Evolutionary conservation across 352 stramenopile genomes (phyloP).

Genomic region (Pythium insidiosum): DNA sequence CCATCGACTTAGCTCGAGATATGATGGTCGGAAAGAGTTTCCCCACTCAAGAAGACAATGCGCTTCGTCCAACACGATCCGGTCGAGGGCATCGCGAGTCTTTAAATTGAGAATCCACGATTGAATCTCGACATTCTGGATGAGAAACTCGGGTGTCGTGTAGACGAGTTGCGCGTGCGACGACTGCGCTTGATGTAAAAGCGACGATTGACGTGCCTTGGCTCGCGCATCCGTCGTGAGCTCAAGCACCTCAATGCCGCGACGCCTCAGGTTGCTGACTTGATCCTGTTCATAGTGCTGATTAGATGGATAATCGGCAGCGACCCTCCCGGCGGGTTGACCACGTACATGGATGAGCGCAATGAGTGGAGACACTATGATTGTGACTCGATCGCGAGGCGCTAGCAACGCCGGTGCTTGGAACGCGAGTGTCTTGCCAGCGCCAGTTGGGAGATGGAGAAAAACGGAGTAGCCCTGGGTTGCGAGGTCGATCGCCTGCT

Average conservation of each 20-base stretch:
- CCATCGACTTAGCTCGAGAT: conserved; percentile 57
- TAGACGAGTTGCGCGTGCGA: conserved; percentile 53
- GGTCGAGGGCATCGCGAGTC: conserved; percentile 19
- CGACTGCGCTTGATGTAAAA: too few relatives aligned
- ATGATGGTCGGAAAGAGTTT: conserved; percentile 63
- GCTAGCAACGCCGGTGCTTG: conserved; percentile 55
- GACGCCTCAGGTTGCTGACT: conserved; percentile 48
- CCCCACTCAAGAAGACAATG: conserved; percentile 80
- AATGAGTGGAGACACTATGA: conserved; percentile 70
- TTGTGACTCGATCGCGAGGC: conserved; percentile 24
- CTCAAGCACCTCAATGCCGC: conserved; percentile 40
- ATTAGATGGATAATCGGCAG: neutral
- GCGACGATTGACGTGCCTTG: too few relatives aligned
- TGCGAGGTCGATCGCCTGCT: conserved; percentile 29
- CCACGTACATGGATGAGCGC: conserved; percentile 63
- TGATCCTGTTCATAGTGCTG: conserved; percentile 73
- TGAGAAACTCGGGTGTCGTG: conserved; percentile 74
- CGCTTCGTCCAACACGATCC: conserved; percentile 71
- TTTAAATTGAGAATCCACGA: conserved; percentile 25
- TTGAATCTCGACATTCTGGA: conserved; percentile 52
- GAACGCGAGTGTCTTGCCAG: conserved; percentile 77
- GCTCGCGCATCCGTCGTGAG: conserved; percentile 27
- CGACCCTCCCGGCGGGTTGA: neutral
- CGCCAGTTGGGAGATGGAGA: conserved; percentile 63
- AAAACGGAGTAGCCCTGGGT: conserved; percentile 56